Evolutionary conservation across 2,329 filamentous ascomycete genomes (phyloP).

Genomic region (Fusarium nodosum): DNA sequence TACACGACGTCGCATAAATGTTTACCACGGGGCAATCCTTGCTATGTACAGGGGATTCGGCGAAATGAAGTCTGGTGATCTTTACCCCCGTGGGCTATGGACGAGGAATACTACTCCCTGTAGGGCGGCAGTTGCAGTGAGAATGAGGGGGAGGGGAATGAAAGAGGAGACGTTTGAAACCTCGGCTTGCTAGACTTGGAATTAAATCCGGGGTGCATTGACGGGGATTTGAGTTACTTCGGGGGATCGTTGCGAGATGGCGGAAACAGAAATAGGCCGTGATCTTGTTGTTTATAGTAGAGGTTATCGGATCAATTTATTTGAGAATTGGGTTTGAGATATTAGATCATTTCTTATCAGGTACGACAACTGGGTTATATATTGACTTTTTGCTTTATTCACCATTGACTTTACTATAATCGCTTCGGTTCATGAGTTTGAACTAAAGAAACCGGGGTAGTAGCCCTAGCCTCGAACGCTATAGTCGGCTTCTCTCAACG

Average conservation of each 20-base stretch:
- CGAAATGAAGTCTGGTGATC: constrained; percentile 15
- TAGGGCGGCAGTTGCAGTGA: constrained; percentile 26
- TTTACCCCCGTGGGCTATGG: background rate
- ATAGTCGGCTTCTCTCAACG: background rate
- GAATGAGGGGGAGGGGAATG: constrained; percentile 1
- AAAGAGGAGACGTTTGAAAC: constrained; percentile 15
- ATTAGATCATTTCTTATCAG: background rate
- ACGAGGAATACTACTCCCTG: background rate
- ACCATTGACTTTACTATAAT: background rate
- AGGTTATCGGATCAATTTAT: background rate
- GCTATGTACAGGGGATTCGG: background rate
- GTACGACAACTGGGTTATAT: background rate
- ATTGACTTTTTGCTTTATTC: background rate
- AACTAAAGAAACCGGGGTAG: constrained; percentile 3
- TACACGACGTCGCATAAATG: constrained; percentile 22
- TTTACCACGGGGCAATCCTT: constrained; percentile 6
- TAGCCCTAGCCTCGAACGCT: background rate
- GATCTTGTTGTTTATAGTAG: background rate
- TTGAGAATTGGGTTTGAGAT: background rate
- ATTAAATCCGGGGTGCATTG: constrained; percentile 27
- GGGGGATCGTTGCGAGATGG: constrained; percentile 6
- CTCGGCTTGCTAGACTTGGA: constrained; percentile 33
- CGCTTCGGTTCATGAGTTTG: background rate
- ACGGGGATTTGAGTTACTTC: background rate
- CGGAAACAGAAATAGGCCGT: too few relatives aligned